Conservation (phyloP, 2,329 filamentous ascomycete species). For the Beauveria brongniartii region DNA sequence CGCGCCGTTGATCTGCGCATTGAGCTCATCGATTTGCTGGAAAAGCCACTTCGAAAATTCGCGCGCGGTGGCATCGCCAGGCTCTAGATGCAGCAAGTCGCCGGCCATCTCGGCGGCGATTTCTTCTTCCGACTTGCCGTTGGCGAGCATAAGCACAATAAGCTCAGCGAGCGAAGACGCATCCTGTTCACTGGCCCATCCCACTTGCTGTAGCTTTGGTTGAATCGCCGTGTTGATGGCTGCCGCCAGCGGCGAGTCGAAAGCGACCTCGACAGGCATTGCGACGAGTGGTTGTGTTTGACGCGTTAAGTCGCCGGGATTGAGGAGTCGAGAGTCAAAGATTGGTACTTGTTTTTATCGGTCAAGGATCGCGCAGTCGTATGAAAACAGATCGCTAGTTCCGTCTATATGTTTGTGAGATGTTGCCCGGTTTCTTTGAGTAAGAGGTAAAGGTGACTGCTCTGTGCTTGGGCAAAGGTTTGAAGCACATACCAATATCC, state of each 20-base stretch:
- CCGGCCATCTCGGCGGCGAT: constrained; percentile 81
- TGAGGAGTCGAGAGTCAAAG: constrained; percentile 20
- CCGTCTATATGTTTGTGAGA: constrained; percentile 55
- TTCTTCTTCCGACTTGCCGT: constrained; percentile 86
- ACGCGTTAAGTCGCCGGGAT: constrained; percentile 5
- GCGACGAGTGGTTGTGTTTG: constrained; percentile 11
- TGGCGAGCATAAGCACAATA: constrained; percentile 93
- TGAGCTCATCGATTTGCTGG: constrained; percentile 65
- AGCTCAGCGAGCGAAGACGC: constrained; percentile 88
- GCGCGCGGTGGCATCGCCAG: constrained; percentile 73
- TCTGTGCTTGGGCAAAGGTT: constrained; percentile 7
- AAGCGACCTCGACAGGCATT: constrained; percentile 72
- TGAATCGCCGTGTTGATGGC: constrained; percentile 77
- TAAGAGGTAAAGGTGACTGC: neutral
- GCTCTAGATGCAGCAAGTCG: constrained; percentile 73
- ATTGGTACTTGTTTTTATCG: constrained; percentile 37
- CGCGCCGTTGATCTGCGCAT: constrained; percentile 51
- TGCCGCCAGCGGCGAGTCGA: constrained; percentile 76
- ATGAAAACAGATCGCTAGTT: neutral
- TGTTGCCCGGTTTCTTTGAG: neutral
- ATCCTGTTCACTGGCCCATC: constrained; percentile 75
- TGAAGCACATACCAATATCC: neutral
- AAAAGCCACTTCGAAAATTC: constrained; percentile 94
- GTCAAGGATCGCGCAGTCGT: constrained; percentile 48
- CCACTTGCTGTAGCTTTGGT: constrained; percentile 85